A percentile compares a stretch with the other conserved stretches of the same genome.
Evolutionary conservation across 805 yeast genomes (phyloP).

Genomic region (Sugiyamaella chiloensis): DNA sequence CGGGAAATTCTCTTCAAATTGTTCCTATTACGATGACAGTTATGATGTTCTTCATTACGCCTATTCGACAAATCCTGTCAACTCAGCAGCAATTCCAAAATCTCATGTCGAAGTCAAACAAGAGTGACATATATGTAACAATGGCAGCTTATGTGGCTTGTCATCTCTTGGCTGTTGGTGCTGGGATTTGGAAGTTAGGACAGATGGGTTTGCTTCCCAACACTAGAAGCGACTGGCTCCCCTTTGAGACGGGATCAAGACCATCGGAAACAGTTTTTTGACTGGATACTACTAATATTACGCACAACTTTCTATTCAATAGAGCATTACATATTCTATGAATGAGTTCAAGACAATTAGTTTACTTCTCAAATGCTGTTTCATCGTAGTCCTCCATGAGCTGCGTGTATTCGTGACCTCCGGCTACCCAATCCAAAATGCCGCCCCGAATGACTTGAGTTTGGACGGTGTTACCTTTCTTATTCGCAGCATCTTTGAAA

Average conservation of each 20-base stretch:
- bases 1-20: slow-evolving; percentile 84
- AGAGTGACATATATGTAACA: slow-evolving; percentile 35
- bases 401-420: slow-evolving; percentile 24
- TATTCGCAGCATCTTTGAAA: slow-evolving; percentile 22
- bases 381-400: slow-evolving; percentile 24
- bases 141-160: slow-evolving; percentile 47
- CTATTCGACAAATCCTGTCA: slow-evolving; percentile 65
- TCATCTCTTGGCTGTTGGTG: slow-evolving; percentile 54
- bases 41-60: slow-evolving; percentile 69
- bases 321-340: not conserved
- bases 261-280: slow-evolving; percentile 20
- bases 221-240: slow-evolving; percentile 84
- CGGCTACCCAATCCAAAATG: slow-evolving; percentile 25
- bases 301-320: not conserved
- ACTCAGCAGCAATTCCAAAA: slow-evolving; percentile 54
- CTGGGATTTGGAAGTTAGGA: slow-evolving; percentile 83
- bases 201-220: slow-evolving; percentile 90
- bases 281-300: not conserved
- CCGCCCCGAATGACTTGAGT: slow-evolving; percentile 24
- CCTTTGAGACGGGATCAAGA: slow-evolving; percentile 60
- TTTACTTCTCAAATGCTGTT: not conserved
- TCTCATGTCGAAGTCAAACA: slow-evolving; percentile 29
- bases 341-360: too few species aligned
- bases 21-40: slow-evolving; percentile 88
- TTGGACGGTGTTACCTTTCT: slow-evolving; percentile 15